Percentiles rank a stretch among this genome's conserved stretches.
Evolutionary conservation across 2,329 filamentous ascomycete species (phyloP).

Genomic region (Penicillium sp.): DNA sequence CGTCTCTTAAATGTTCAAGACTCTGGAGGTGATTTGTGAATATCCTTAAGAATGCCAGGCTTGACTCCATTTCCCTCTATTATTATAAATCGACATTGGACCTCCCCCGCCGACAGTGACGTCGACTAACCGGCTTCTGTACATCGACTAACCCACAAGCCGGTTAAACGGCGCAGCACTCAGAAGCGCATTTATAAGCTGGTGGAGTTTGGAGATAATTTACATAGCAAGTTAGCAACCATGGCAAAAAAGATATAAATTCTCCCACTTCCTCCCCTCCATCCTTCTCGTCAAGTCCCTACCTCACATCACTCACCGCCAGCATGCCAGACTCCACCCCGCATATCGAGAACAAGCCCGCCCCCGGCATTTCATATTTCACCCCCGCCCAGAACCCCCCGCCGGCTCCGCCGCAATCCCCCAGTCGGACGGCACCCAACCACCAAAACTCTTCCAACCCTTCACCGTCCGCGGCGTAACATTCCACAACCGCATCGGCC

Average conservation of each 20-base stretch:
- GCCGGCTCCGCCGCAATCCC: slow-evolving; percentile 41
- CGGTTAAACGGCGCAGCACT: no score
- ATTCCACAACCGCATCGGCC: slow-evolving; percentile 64
- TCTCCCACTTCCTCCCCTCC: not conserved
- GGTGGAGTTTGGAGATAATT: slow-evolving; percentile 1
- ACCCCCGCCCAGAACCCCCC: slow-evolving; percentile 37
- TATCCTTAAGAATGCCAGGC: not conserved
- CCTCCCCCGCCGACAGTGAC: slow-evolving; percentile 3
- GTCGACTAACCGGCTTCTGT: not conserved
- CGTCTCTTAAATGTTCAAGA: not conserved
- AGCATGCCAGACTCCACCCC: slow-evolving; percentile 17
- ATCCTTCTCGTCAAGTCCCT: not conserved
- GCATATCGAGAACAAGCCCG: slow-evolving; percentile 38
- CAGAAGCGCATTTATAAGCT: slow-evolving; percentile 9
- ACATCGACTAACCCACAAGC: no score
- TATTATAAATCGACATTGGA: not conserved
- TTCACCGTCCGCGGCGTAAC: slow-evolving; percentile 57
- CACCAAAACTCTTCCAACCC: slow-evolving; percentile 58
- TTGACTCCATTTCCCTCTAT: not conserved
- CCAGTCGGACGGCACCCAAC: slow-evolving; percentile 38
- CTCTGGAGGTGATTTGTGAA: not conserved
- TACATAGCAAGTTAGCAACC: no score
- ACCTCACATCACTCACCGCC: not conserved
- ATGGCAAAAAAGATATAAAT: not conserved
- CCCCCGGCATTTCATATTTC: slow-evolving; percentile 43